These are phyloP conservation scores for Diddensiella santjacobensis DNA, from an alignment of 805 yeast genomes.

Conservation along the genomic window DNA sequence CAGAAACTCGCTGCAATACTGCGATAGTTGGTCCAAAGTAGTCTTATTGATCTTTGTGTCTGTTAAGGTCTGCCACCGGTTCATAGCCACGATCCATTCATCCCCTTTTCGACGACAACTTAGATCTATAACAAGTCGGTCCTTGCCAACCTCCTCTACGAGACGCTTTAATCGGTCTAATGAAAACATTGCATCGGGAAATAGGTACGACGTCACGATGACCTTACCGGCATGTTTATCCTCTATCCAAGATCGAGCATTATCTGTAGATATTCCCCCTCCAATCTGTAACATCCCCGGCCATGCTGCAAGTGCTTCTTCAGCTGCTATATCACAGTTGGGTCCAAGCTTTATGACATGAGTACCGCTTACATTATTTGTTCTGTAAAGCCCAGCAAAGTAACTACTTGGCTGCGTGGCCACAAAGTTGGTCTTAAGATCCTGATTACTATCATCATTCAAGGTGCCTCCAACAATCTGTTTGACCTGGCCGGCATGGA, in stretches of 20 bases:
- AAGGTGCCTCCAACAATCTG: slow-evolving; percentile 96
- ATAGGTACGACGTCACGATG: slow-evolving; percentile 88
- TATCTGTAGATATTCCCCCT: slow-evolving; percentile 78
- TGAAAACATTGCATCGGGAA: slow-evolving; percentile 57
- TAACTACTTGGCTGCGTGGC: slow-evolving; percentile 68
- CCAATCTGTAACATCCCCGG: slow-evolving; percentile 78
- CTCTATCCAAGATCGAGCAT: slow-evolving; percentile 76
- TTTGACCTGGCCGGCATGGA: slow-evolving; percentile 91
- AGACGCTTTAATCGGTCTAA: slow-evolving; percentile 50
- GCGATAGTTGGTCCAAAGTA: slow-evolving; percentile 50
- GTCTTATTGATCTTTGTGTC: slow-evolving; percentile 50
- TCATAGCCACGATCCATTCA: slow-evolving; percentile 93
- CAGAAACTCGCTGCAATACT: slow-evolving; percentile 79
- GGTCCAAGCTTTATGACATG: slow-evolving; percentile 92
- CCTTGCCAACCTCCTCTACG: slow-evolving; percentile 55
- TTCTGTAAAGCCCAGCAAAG: slow-evolving; percentile 67
- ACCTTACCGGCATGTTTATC: slow-evolving; percentile 72
- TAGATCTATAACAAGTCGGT: slow-evolving; percentile 75
- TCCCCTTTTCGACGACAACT: slow-evolving; percentile 65
- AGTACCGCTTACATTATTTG: slow-evolving; percentile 61
- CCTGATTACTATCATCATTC: slow-evolving; percentile 37
- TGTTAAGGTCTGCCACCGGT: slow-evolving; percentile 94
- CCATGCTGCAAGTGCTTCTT: slow-evolving; percentile 69
- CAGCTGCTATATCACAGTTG: slow-evolving; percentile 79
- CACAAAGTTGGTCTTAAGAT: slow-evolving; percentile 70